Evolutionary conservation across 2,329 filamentous ascomycete species (phyloP).

Genomic region (Botrytis medusae): DNA sequence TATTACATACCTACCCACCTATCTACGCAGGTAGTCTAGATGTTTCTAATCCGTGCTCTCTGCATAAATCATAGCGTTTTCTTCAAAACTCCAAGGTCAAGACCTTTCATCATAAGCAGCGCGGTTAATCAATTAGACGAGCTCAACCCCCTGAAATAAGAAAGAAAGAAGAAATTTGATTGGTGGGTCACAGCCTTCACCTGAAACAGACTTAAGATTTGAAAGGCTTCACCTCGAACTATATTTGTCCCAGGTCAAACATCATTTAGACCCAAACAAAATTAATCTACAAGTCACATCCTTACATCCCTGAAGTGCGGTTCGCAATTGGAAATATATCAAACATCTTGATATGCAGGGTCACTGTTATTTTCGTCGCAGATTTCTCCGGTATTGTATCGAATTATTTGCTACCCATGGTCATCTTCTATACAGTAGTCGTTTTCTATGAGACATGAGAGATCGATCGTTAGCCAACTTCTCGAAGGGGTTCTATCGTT

Average conservation of each 20-base stretch:
- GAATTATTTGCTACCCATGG: background rate
- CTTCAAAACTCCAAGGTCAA: conserved; percentile 1
- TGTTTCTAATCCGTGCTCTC: background rate
- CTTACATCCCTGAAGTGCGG: background rate
- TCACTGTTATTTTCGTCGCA: conserved; percentile 11
- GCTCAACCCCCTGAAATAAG: conserved; percentile 7
- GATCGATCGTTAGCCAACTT: background rate
- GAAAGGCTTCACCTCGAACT: conserved; percentile 11
- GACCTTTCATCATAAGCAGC: background rate
- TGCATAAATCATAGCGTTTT: background rate
- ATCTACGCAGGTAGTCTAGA: background rate
- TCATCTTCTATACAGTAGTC: background rate
- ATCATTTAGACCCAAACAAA: conserved; percentile 13
- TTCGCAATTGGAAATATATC: background rate
- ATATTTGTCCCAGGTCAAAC: conserved; percentile 19
- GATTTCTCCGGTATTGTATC: conserved; percentile 1
- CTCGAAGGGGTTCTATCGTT: background rate
- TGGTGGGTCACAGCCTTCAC: conserved; percentile 9
- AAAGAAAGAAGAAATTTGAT: conserved; percentile 8
- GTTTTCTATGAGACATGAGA: conserved; percentile 7
- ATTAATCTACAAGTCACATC: background rate
- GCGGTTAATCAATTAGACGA: conserved; percentile 22
- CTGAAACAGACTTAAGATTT: conserved; percentile 21
- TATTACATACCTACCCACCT: background rate
- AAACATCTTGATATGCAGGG: conserved; percentile 13